Evolutionary conservation across 2,329 filamentous ascomycete species (phyloP).

Genomic region (Aureobasidium sp.): DNA sequence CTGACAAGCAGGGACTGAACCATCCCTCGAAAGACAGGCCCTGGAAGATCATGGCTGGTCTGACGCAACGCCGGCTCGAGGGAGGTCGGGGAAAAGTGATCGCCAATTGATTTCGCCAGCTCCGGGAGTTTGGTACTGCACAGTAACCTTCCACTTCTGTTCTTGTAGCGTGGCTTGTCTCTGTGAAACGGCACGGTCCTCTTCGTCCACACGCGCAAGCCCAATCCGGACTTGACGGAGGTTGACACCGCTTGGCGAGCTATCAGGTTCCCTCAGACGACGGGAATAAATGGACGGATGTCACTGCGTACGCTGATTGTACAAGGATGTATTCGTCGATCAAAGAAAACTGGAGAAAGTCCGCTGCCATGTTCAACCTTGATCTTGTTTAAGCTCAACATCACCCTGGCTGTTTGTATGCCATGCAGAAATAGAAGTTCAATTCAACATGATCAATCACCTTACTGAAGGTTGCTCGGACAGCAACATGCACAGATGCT

Average conservation of each 20-base stretch:
- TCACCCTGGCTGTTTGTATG: not conserved
- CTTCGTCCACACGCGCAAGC: not conserved
- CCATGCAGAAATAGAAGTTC: not conserved
- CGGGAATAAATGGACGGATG: not conserved
- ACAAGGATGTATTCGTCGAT: conserved; percentile 2
- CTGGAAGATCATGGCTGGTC: not conserved
- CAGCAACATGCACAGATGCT: conserved; percentile 3
- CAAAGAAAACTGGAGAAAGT: not conserved
- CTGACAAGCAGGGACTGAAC: not conserved
- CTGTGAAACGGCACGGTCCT: conserved; percentile 5
- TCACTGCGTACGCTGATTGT: not conserved
- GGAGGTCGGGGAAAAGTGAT: conserved; percentile 3
- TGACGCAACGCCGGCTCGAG: not conserved
- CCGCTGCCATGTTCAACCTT: not conserved
- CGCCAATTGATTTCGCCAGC: not conserved
- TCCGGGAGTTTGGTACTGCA: conserved; percentile 5
- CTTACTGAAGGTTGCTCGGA: conserved; percentile 7
- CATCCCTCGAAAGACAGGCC: not conserved
- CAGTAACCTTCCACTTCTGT: conserved; percentile 1
- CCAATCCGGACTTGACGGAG: conserved; percentile 2
- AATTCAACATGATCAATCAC: not conserved
- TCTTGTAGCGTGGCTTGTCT: conserved; percentile 9
- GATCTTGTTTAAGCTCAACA: too few species aligned
- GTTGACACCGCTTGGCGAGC: not conserved
- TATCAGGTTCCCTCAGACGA: not conserved